Conservation (phyloP, 768 basidiomycete genomes). For the Cubamyces sp. region DNA sequence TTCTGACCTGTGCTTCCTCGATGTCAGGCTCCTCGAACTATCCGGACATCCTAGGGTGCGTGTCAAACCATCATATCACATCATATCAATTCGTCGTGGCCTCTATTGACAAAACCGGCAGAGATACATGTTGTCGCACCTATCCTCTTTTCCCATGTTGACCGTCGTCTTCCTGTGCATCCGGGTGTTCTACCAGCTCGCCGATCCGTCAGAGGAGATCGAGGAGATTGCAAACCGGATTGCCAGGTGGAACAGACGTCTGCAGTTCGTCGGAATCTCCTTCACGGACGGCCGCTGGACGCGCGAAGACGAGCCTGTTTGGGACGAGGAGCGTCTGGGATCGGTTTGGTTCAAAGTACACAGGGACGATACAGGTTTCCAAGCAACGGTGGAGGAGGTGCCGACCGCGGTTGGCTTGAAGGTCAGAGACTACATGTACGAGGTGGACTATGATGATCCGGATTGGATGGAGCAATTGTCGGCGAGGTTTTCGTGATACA, state of each 20-base stretch:
- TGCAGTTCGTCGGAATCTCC: slow-evolving; percentile 16
- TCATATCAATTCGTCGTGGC: too few species aligned
- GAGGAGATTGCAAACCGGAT: neutral
- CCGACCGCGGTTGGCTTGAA: slow-evolving; percentile 4
- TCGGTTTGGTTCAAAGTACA: slow-evolving; percentile 9
- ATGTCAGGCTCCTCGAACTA: slow-evolving; percentile 11
- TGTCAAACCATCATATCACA: neutral
- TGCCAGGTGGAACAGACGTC: neutral
- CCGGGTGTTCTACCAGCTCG: slow-evolving; percentile 9
- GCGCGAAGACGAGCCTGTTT: slow-evolving; percentile 14
- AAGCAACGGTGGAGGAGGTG: neutral
- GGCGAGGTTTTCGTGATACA: neutral
- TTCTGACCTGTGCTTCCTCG: slow-evolving; percentile 14
- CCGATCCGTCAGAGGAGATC: slow-evolving; percentile 3
- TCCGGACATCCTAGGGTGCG: neutral
- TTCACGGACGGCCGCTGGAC: slow-evolving; percentile 7
- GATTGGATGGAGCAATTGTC: slow-evolving; percentile 2
- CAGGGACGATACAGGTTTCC: neutral
- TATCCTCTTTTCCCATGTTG: neutral
- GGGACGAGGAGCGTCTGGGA: slow-evolving; percentile 10
- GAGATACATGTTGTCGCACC: slow-evolving; percentile 10
- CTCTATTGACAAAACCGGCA: neutral
- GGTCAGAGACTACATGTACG: slow-evolving; percentile 19
- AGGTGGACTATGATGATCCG: slow-evolving; percentile 1
- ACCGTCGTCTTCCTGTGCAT: slow-evolving; percentile 15